These are phyloP conservation scores for Venturia effusa DNA, from an alignment of 2,329 filamentous ascomycete species.

Conservation along the genomic window DNA sequence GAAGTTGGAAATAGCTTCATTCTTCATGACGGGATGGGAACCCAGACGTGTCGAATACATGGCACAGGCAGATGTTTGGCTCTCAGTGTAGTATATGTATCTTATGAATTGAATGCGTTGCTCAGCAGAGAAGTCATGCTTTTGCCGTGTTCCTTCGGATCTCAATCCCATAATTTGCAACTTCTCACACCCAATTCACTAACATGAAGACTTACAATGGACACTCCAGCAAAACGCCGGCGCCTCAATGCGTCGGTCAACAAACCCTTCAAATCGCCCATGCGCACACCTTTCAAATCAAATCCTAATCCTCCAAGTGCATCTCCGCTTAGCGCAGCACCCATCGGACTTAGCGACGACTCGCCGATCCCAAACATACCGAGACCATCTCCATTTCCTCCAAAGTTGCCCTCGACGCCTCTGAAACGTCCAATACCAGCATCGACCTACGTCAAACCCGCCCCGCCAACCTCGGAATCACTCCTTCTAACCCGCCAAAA, in stretches of 20 bases:
- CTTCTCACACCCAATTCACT: not conserved
- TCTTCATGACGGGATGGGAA: too few relatives aligned
- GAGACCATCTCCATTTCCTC: not conserved
- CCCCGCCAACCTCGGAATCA: not conserved
- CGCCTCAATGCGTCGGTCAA: constrained; percentile 50
- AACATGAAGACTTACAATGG: constrained; percentile 23
- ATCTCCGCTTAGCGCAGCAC: not conserved
- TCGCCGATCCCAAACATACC: not conserved
- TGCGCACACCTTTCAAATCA: constrained; percentile 36
- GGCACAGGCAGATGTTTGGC: not conserved
- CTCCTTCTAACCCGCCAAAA: not conserved
- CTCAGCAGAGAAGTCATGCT: not conserved
- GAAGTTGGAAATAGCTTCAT: too few relatives aligned
- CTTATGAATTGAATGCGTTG: not conserved
- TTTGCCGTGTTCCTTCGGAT: not conserved
- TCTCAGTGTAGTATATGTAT: not conserved
- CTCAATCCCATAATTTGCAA: not conserved
- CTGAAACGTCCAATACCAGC: not conserved
- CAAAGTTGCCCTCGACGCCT: not conserved
- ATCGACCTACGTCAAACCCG: not conserved
- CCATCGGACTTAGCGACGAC: not conserved
- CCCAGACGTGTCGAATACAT: not conserved
- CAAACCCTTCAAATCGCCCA: constrained; percentile 63
- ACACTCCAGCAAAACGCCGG: constrained; percentile 47
- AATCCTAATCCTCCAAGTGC: not conserved